Conservation (phyloP, 192 early-diverging fungal species). For the Coemansia sp. region DNA sequence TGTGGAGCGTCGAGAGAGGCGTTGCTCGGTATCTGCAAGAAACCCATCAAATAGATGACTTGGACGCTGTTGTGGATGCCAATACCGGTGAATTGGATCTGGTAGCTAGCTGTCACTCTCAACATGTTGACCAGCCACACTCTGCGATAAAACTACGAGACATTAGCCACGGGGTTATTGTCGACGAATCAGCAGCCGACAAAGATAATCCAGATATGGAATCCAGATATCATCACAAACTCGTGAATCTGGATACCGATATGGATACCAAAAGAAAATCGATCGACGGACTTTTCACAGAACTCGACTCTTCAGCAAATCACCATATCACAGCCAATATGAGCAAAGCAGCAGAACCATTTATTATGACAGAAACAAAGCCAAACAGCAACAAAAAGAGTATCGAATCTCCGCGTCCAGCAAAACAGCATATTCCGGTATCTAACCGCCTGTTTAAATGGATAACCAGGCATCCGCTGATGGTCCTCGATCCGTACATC, state of each 20-base stretch:
- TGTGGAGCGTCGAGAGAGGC: slow-evolving; percentile 59
- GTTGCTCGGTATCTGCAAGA: slow-evolving; percentile 30
- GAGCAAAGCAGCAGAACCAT: background rate
- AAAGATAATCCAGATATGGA: too few species aligned
- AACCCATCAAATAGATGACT: slow-evolving; percentile 21
- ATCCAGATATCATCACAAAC: too few species aligned
- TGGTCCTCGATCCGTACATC: slow-evolving; percentile 18
- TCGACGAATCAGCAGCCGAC: too few species aligned
- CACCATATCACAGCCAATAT: background rate
- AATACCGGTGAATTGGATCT: background rate
- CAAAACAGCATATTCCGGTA: background rate
- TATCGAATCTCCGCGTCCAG: background rate
- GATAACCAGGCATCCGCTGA: slow-evolving; percentile 15
- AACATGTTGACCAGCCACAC: background rate
- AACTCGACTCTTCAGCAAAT: background rate
- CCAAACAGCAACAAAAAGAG: background rate
- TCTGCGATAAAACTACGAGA: too few species aligned
- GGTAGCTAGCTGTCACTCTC: background rate
- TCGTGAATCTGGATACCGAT: too few species aligned
- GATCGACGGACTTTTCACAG: background rate
- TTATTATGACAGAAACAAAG: background rate
- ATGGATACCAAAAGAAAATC: background rate
- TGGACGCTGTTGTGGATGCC: background rate
- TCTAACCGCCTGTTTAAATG: background rate
- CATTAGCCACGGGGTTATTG: too few species aligned